Percentiles rank a stretch among this genome's conserved stretches.
phyloP scores from a whole-genome alignment of 345 rosid species.

The Citropsis articulata region DNA sequence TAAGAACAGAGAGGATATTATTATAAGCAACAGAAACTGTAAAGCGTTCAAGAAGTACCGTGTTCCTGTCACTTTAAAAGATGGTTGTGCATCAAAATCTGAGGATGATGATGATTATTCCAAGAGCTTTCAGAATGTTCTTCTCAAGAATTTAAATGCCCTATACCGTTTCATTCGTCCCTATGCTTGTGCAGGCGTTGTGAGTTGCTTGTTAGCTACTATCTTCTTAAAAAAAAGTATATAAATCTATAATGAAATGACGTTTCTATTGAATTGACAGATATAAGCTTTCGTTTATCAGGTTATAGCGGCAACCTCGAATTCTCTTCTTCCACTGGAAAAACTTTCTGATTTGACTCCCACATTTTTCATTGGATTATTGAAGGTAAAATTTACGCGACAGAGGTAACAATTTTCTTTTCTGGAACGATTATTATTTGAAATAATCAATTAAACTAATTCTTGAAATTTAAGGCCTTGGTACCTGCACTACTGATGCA shows the following conservation, averaged over 20 bases:
- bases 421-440: not conserved
- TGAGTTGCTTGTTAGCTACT: constrained; percentile 5
- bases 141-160: not conserved
- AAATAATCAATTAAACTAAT: not conserved
- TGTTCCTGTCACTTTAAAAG: not conserved
- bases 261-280: not conserved
- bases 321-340: constrained; percentile 30
- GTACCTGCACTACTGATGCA: constrained; percentile 26
- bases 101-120: not conserved
- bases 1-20: too few relatives aligned
- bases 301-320: constrained; percentile 27
- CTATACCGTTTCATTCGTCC: constrained; percentile 27
- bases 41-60: not conserved
- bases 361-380: constrained; percentile 19
- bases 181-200: constrained; percentile 33
- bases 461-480: constrained; percentile 21
- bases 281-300: not conserved
- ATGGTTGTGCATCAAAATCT: not conserved
- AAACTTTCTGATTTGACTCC: constrained; percentile 22
- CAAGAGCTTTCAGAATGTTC: not conserved
- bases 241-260: not conserved
- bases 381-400: constrained; percentile 16
- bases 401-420: too few relatives aligned
- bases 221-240: not conserved
- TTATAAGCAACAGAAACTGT: not conserved